These are phyloP conservation scores for Hebeloma cylindrosporum DNA, from an alignment of 768 basidiomycete genomes.

Conservation along the genomic window DNA sequence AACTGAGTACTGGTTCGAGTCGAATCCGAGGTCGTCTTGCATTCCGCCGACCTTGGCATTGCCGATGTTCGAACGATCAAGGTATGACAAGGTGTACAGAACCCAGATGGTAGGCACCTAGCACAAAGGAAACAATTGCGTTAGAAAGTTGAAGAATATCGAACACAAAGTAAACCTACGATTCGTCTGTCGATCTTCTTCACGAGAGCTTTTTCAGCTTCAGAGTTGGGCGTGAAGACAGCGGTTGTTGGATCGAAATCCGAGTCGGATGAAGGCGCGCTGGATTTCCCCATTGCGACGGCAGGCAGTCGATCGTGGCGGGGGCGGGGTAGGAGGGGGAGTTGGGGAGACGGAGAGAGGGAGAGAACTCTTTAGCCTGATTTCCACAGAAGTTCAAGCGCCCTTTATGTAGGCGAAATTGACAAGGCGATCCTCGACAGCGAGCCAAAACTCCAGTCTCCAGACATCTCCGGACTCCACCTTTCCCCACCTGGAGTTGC, in stretches of 20 bases:
- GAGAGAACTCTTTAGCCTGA: neutral
- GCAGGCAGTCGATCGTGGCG: neutral
- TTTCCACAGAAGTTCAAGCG: too few relatives aligned
- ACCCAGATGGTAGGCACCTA: conserved; percentile 7
- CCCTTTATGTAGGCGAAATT: too few relatives aligned
- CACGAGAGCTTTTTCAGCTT: conserved; percentile 1
- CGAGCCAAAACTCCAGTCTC: too few relatives aligned
- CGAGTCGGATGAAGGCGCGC: neutral
- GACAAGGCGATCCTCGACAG: too few relatives aligned
- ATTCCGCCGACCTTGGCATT: conserved; percentile 6
- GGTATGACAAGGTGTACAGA: conserved; percentile 5
- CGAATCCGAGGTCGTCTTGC: conserved; percentile 2
- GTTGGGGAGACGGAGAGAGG: neutral
- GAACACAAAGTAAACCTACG: neutral
- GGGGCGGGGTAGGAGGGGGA: neutral
- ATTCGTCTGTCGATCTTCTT: conserved; percentile 6
- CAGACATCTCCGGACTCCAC: neutral
- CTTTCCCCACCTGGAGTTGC: neutral
- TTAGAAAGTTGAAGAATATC: neutral
- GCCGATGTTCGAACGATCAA: conserved; percentile 6
- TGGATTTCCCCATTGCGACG: conserved; percentile 1
- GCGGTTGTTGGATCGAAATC: conserved; percentile 1
- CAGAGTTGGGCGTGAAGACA: conserved; percentile 3
- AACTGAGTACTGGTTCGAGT: conserved; percentile 3
- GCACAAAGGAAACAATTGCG: neutral